Evolutionary conservation across 2,329 filamentous ascomycete species (phyloP).

Genomic region (Aspergillus sojae): DNA sequence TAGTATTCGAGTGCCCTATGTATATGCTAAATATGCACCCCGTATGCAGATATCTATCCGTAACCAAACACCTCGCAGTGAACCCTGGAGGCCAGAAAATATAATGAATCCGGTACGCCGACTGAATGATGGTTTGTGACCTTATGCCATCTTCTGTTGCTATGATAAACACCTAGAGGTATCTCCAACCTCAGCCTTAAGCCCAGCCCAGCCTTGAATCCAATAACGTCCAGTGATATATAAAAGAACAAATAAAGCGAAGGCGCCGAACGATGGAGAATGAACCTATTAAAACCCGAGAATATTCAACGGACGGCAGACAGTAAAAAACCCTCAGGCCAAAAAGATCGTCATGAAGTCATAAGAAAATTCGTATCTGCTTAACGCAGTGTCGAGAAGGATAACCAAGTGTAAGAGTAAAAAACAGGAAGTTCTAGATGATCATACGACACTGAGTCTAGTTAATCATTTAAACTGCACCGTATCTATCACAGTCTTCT

Average conservation of each 20-base stretch:
- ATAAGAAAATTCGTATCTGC: background rate
- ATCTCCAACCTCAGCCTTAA: background rate
- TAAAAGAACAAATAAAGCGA: background rate
- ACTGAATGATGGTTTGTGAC: background rate
- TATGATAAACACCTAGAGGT: background rate
- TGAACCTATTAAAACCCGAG: background rate
- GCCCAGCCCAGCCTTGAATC: background rate
- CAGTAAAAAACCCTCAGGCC: background rate
- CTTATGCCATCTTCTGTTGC: background rate
- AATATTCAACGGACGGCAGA: background rate
- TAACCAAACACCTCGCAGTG: background rate
- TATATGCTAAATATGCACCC: background rate
- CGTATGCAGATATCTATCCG: background rate
- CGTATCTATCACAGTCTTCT: conserved; percentile 34
- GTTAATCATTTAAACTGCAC: conserved; percentile 31
- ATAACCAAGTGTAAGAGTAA: background rate
- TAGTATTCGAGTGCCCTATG: background rate
- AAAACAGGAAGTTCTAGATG: background rate
- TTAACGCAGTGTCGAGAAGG: background rate
- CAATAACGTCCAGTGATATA: background rate
- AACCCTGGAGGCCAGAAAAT: background rate
- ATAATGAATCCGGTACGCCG: background rate
- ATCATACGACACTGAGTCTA: background rate
- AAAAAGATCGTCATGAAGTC: background rate
- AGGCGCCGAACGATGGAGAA: background rate